Evolutionary conservation across 331 rosid species (phyloP).

Genomic region (Cydonia oblonga): DNA sequence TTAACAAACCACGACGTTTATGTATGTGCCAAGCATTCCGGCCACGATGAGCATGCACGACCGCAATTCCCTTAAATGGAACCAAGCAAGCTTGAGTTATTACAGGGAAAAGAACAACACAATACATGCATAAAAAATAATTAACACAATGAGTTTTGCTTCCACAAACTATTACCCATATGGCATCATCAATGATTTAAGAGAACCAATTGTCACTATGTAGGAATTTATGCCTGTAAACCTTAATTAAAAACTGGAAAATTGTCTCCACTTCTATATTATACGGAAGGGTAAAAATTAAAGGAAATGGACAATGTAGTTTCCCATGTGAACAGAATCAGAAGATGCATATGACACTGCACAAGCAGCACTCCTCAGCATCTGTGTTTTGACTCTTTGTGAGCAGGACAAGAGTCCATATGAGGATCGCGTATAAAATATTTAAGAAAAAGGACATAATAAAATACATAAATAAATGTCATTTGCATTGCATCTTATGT

Average conservation of each 20-base stretch:
- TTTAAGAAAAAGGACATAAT: not conserved
- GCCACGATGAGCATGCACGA: slow-evolving; percentile 50
- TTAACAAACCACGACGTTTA: slow-evolving; percentile 69
- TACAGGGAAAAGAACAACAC: not conserved
- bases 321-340: not conserved
- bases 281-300: not conserved
- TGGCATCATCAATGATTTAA: not conserved
- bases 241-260: not conserved
- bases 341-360: not conserved
- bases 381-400: not conserved
- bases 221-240: not conserved
- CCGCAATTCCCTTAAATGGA: slow-evolving; percentile 49
- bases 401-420: not conserved
- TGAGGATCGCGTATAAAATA: not conserved
- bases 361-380: not conserved
- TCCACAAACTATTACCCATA: not conserved
- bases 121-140: not conserved
- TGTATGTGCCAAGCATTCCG: slow-evolving; percentile 91
- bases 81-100: not conserved
- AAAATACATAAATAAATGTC: not conserved
- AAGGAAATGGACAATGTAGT: not conserved
- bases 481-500: not conserved
- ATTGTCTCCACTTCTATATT: not conserved
- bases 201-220: not conserved
- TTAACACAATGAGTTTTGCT: not conserved